These are phyloP conservation scores for Pseudonectria foliicola DNA, from an alignment of 2,329 filamentous ascomycete species.

Conservation along the genomic window DNA sequence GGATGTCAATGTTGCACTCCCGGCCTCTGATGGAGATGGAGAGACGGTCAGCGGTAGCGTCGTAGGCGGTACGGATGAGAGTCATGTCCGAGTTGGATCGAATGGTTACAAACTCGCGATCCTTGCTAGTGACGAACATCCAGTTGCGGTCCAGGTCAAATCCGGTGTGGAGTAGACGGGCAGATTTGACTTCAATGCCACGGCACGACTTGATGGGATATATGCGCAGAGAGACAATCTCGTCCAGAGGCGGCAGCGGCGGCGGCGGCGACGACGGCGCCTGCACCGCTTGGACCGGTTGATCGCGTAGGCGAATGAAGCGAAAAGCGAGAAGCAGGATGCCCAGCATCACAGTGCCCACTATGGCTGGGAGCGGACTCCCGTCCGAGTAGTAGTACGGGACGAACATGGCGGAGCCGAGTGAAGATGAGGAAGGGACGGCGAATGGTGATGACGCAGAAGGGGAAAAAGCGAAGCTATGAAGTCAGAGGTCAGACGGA, in stretches of 20 bases:
- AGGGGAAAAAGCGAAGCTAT: too few species aligned
- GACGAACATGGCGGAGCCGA: too few species aligned
- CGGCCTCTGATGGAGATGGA: conserved; percentile 37
- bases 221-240: conserved; percentile 37
- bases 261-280: too few species aligned
- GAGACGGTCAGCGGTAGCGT: conserved; percentile 33
- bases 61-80: conserved; percentile 36
- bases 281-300: too few species aligned
- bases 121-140: conserved; percentile 55
- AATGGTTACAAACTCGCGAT: conserved; percentile 54
- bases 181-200: conserved; percentile 46
- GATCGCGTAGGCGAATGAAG: too few species aligned
- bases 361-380: too few species aligned
- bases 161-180: conserved; percentile 46
- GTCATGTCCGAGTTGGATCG: conserved; percentile 56
- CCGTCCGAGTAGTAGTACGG: too few species aligned
- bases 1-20: conserved; percentile 38
- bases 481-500: too few species aligned
- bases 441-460: too few species aligned
- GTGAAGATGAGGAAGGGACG: too few species aligned
- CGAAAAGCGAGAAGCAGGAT: too few species aligned
- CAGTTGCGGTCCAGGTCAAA: conserved; percentile 57
- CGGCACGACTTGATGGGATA: conserved; percentile 63
- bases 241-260: conserved; percentile 9
- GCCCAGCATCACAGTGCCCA: too few species aligned